Percentiles rank a stretch among this genome's conserved stretches.
phyloP scores from a whole-genome alignment of 2,329 filamentous ascomycete species.

The Fusarium sp. region DNA sequence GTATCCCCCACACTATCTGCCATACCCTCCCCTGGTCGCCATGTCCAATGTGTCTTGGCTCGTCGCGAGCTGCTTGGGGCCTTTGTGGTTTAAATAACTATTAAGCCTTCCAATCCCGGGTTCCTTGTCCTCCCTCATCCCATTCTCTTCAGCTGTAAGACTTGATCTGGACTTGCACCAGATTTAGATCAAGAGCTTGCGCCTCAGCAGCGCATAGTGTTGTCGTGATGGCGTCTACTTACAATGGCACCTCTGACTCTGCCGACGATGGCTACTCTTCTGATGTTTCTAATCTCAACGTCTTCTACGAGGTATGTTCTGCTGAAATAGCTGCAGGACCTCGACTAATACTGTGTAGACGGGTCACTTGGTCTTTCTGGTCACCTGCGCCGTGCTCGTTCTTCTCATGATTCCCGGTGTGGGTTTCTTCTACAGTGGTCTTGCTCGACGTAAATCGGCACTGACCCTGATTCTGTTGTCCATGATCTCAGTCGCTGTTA shows the following conservation, averaged over 20 bases:
- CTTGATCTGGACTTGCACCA: slow-evolving; percentile 21
- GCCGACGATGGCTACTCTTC: slow-evolving; percentile 65
- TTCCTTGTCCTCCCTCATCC: slow-evolving; percentile 21
- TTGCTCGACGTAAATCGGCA: slow-evolving; percentile 89
- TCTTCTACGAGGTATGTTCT: slow-evolving; percentile 79
- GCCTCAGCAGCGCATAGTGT: slow-evolving; percentile 12
- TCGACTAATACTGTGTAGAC: slow-evolving; percentile 59
- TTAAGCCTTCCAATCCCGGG: slow-evolving; percentile 38
- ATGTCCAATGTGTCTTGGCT: slow-evolving; percentile 23
- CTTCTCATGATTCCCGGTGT: slow-evolving; percentile 94
- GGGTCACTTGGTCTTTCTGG: slow-evolving; percentile 86
- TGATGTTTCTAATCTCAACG: slow-evolving; percentile 76
- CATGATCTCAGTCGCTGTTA: slow-evolving; percentile 81
- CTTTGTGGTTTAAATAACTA: slow-evolving; percentile 32
- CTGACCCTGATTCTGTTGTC: slow-evolving; percentile 87
- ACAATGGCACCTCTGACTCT: slow-evolving; percentile 63
- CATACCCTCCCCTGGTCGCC: slow-evolving; percentile 36
- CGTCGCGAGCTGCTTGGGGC: not conserved
- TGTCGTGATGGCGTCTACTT: slow-evolving; percentile 52
- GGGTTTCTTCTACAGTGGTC: slow-evolving; percentile 93
- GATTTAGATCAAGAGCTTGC: slow-evolving; percentile 25
- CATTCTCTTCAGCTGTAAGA: slow-evolving; percentile 24
- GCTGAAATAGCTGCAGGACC: not conserved
- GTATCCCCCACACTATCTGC: slow-evolving; percentile 40
- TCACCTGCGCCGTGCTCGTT: slow-evolving; percentile 81